Evolutionary conservation across 768 basidiomycete species (phyloP), one percentile per base, ranked within the genome.

Genomic region (Boletus sp.): DNA sequence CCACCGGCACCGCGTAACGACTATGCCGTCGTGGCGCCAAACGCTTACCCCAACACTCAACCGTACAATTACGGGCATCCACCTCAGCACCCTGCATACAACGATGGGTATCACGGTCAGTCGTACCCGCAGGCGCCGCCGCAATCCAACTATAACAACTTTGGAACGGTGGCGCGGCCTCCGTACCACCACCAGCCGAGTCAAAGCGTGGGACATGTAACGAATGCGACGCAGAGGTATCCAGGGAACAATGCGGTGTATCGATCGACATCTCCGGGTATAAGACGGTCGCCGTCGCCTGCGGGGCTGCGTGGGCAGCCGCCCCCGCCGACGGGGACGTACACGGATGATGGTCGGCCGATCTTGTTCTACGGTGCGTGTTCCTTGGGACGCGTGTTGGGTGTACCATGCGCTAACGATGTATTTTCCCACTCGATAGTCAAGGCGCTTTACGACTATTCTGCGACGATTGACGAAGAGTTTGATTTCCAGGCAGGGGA

Each of bases 401-500:
- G n/a, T 29, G 34, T 48, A 27, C 4, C 5, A 9, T 14, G 35
- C 2, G 25, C 27, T 48, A 8, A 48, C 19, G 35, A 8, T 8
- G 47, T 25, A 1, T 3, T 19, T n/a, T 47, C 17, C 9, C 5
- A 47, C 15, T 9, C 10, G 39, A 46, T 57, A 93, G 92, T 95
- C 56, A 90, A 92, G 77, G 93, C 93, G 37, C 73, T 95, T 58
- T 96, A 91, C 67, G 89, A 93, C 70, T 95, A 94, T 63, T 72
- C 73, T 1, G 92, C 90, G 15, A 85, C 87, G 11, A 90, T 88
- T 57, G 86, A 90, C 1, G 93, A 95, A 66, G 96, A 98, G 73
- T 98, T 98, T 70, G 90, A 95, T 69, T 98, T 98, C 83, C 91
- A 94, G 67, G 77, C 85, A 21, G 92, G 90, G 3, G 96, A 98